phyloP scores from a whole-genome alignment of 148 eudicot species.

The Nyssa sinensis region DNA sequence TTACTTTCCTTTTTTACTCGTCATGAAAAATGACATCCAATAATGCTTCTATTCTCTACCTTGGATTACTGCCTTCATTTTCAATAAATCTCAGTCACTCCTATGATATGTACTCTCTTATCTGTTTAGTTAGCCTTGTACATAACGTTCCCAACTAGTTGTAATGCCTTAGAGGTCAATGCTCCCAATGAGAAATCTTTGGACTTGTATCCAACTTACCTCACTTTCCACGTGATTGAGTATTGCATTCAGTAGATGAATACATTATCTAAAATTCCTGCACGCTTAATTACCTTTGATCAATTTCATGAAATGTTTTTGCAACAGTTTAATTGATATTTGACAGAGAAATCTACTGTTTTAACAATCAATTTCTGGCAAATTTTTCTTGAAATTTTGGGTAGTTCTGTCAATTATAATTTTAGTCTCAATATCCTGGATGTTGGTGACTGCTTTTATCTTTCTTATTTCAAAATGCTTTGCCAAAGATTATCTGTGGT shows the following conservation, averaged over 20 bases:
- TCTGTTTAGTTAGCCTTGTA: background rate
- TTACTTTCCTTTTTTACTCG: background rate
- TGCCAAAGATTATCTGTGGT: background rate
- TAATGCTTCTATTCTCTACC: background rate
- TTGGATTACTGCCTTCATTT: background rate
- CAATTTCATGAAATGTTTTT: background rate
- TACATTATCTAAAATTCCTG: background rate
- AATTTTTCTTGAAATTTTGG: background rate
- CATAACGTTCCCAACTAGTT: background rate
- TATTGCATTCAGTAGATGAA: background rate
- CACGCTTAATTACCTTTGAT: background rate
- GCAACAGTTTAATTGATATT: background rate
- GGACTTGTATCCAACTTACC: background rate
- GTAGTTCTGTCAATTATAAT: background rate
- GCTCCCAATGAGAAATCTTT: background rate
- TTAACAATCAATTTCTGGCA: background rate
- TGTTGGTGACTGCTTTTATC: background rate
- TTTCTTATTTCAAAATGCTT: background rate
- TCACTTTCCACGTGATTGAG: background rate
- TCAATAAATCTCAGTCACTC: too few relatives aligned
- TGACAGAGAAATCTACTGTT: background rate
- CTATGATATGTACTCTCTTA: too few relatives aligned
- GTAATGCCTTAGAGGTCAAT: background rate
- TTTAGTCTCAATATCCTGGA: background rate
- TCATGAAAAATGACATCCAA: background rate